Percentiles rank a stretch among this genome's conserved stretches.
Evolutionary conservation across 2,329 filamentous ascomycete genomes (phyloP).

Genomic region (Albophoma yamanashiensis): DNA sequence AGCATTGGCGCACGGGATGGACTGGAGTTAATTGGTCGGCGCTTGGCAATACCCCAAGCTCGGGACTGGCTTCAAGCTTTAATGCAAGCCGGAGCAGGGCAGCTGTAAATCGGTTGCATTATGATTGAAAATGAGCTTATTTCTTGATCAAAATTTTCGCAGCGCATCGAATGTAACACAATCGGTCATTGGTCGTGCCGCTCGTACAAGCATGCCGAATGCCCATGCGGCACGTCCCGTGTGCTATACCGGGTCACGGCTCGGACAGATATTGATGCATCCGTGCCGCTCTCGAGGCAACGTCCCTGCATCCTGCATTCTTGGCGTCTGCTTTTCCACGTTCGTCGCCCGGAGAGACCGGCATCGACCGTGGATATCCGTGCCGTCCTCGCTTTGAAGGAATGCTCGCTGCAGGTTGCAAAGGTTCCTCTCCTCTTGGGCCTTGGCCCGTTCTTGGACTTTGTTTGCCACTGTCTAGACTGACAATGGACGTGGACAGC

Average conservation of each 20-base stretch:
- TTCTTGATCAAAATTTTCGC: background rate
- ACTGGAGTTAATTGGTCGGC: conserved; percentile 5
- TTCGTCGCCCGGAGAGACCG: background rate
- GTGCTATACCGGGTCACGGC: background rate
- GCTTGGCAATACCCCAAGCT: background rate
- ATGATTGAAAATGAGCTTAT: conserved; percentile 1
- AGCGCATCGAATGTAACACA: background rate
- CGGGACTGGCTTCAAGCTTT: background rate
- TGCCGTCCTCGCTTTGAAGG: background rate
- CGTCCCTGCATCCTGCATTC: background rate
- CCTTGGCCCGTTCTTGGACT: background rate
- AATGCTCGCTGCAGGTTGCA: background rate
- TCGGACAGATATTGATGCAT: background rate
- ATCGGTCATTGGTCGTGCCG: background rate
- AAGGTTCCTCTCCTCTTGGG: background rate
- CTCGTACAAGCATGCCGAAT: background rate
- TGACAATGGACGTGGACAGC: background rate
- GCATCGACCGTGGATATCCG: background rate
- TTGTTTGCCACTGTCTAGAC: background rate
- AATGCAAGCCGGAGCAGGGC: background rate
- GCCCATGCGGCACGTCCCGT: background rate
- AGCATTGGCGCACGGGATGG: conserved; percentile 12
- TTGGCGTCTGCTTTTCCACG: background rate
- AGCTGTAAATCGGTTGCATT: conserved; percentile 5
- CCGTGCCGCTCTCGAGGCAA: background rate